A percentile compares a stretch with the other conserved stretches of the same genome.
Conservation (phyloP, 441 rosid species). For the Erodium chrysanthum region DNA sequence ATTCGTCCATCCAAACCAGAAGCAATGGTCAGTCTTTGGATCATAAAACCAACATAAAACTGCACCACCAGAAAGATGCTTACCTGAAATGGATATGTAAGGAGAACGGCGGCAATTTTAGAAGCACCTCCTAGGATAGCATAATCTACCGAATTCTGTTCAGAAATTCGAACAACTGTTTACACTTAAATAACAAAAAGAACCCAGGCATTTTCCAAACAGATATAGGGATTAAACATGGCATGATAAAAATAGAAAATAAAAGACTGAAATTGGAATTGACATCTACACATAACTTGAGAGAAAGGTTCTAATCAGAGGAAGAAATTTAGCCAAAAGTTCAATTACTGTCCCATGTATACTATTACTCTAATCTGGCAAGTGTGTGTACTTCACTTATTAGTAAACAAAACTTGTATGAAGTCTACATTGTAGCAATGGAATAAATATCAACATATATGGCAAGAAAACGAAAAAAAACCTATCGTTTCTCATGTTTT, state of each 20-base stretch:
- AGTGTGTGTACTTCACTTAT: not conserved
- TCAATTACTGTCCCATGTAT: not conserved
- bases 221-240: conserved; percentile 5
- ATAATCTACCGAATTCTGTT: conserved; percentile 72
- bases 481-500: not conserved
- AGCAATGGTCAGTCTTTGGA: conserved; percentile 15
- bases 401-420: not conserved
- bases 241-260: not conserved
- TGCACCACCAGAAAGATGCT: conserved; percentile 18
- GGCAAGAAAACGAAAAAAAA: too few species aligned
- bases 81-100: conserved; percentile 85
- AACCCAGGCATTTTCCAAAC: not conserved
- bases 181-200: conserved; percentile 4
- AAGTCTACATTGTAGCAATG: not conserved
- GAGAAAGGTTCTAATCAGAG: not conserved
- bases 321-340: not conserved
- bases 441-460: not conserved
- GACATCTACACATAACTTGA: not conserved
- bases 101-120: conserved; percentile 70
- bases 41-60: conserved; percentile 4
- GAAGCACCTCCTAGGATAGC: conserved; percentile 83
- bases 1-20: conserved; percentile 16
- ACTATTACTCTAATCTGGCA: not conserved
- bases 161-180: conserved; percentile 12
- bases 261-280: not conserved